Evolutionary conservation across 225 moss, liverwort and hornwort species (phyloP), one percentile per base, ranked within the genome.

Genomic region (Ulota crispa): DNA sequence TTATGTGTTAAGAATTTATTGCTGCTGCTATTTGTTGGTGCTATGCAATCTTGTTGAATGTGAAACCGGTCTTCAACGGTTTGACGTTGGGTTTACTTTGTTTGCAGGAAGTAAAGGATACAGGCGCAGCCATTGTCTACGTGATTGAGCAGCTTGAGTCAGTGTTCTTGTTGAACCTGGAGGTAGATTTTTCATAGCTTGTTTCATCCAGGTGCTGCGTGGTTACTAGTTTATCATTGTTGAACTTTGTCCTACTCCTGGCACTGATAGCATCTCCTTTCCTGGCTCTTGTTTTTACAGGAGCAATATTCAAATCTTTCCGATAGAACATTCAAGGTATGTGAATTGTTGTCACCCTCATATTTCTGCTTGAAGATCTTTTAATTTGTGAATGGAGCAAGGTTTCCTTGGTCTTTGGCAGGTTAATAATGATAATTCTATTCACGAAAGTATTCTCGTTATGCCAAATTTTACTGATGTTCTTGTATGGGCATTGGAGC

Each of bases 271-370:
- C 4, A 43, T 71, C 70, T 50, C 26, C 39, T 66, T 59, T 32
- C 53, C 2, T 76, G 65, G 4, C 50, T 73, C 63, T 63, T 65
- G 57, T 28, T 83, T 23, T 80, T 78, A 20, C 87, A 97, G 97
- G 97, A 93, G 7, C 93, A 93, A 63, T 97, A 90, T 73, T 86
- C 89, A 50, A 95, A 91, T 80, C 92, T 97, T 53, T 97, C 97
- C 64, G 95, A 97, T 69, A 87, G 92, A 59, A 97, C 97, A 71
- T 97, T 97, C 82, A 97, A 97, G 97, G 97, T 97, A 83, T 20
- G 32, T 31, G 68, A 53, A 42, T 45, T 24, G 7, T 53, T 24
- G 15, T 19, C 74, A 67, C 72, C 50, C 26, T 61, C 11, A 23
- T 20, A 27, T 64, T 52, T 28, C 21, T 53, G 64, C 41, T 26